A percentile compares a stretch with the other conserved stretches of the same genome.
These are phyloP conservation scores for Boletus subluridellus DNA, from an alignment of 1,284 basidiomycete species.

Conservation along the genomic window DNA sequence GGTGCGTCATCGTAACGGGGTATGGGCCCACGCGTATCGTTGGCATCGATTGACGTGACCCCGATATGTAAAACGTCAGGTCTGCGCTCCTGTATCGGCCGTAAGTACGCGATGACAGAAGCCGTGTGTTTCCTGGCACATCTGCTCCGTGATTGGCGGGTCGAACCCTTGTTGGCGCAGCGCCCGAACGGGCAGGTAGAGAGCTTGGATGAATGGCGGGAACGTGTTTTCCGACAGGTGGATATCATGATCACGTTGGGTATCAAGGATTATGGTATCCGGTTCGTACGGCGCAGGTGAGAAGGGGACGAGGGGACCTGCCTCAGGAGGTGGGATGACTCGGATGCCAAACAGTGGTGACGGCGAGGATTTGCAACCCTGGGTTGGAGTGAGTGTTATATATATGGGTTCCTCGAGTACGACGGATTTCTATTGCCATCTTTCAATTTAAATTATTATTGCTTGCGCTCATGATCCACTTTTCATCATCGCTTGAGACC, in stretches of 20 bases:
- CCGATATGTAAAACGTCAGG: background rate
- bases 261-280: background rate
- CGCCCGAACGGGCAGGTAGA: background rate
- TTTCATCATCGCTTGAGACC: no score
- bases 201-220: background rate
- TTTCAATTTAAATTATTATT: no score
- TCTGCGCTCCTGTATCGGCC: background rate
- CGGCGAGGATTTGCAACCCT: no score
- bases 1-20: background rate
- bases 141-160: background rate
- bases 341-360: no score
- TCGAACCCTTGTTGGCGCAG: background rate
- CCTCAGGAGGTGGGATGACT: no score
- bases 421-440: no score
- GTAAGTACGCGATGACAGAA: background rate
- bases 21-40: no score
- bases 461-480: no score
- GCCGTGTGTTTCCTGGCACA: constrained; percentile 1
- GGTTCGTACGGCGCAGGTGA: background rate
- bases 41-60: background rate
- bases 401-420: no score
- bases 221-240: background rate
- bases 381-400: no score
- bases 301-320: no score
- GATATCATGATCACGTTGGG: background rate